Evolutionary conservation across 768 basidiomycete genomes (phyloP), one percentile per base, ranked within the genome.

Genomic region (Xanthoconium stramineum): DNA sequence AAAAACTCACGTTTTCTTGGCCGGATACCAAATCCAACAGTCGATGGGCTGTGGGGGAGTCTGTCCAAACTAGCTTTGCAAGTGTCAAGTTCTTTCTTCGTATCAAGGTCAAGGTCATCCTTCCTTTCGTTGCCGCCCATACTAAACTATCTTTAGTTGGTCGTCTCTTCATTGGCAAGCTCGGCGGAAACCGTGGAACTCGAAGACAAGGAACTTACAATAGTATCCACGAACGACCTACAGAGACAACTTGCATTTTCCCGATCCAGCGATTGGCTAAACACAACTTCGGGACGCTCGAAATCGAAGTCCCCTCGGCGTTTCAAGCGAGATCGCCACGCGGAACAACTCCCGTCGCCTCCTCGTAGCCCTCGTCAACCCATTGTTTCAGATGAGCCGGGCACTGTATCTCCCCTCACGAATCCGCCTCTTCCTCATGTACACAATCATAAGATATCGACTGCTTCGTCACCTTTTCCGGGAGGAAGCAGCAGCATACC

Each of bases 31-130:
- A 85, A 65, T 82, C 86, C 4, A 79, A 80, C 55, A 84, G 80
- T 63, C 83, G 87, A 19, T 93, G 91, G 88, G 81, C 89, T 10
- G 80, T 88, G 54, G 91, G 91, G 12, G 89, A 91, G 75, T 86
- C 88, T 29, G 80, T 90, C 61, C 76, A 79, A 59, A 86, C 86
- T 40, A 77, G 82, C 49, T 69, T 86, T 61, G 83, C 81, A 14
- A 79, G 81, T 50, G 80, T 91, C 51, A 80, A 80, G 67, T 94
- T 89, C 69, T 84, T 85, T 69, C 74, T 86, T 61, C 81, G 83
- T 44, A 76, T 86, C 61, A 89, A 88, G 80, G 85, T 89, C 53
- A 61, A 44, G n/a, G 1, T n/a, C 17, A 62, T 61, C 40, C 36
- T 46, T 56, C 55, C 13, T 50, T 51, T 37, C 51, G 45, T 46